phyloP scores from a whole-genome alignment of 225 moss, liverwort and hornwort genomes.

The Ulota crispa region DNA sequence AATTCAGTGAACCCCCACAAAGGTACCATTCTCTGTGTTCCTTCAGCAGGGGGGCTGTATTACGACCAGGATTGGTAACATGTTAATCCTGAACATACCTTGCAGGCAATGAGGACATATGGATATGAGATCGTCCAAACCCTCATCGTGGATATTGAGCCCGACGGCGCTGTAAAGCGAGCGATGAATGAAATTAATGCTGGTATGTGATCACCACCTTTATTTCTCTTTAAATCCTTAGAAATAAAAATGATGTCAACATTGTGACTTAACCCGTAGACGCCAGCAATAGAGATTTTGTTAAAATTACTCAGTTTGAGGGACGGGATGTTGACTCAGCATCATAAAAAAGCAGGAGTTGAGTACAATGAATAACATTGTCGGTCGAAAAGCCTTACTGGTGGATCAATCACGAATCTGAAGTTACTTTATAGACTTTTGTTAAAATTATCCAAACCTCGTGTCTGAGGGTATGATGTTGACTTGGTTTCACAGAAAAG shows the following conservation, averaged over 20 bases:
- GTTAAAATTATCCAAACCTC: no score
- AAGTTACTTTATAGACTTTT: no score
- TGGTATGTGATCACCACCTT: slow-evolving; percentile 31
- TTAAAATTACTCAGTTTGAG: no score
- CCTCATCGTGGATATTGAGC: slow-evolving; percentile 80
- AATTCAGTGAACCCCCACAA: background rate
- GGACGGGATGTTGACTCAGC: no score
- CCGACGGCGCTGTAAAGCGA: slow-evolving; percentile 78
- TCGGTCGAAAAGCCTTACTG: no score
- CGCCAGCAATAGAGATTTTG: no score
- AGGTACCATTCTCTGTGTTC: no score
- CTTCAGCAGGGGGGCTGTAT: background rate
- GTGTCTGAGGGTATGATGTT: no score
- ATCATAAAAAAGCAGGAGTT: no score
- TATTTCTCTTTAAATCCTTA: background rate
- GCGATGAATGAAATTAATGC: slow-evolving; percentile 97
- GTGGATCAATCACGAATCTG: no score
- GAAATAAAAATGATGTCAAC: background rate
- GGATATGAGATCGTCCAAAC: slow-evolving; percentile 91
- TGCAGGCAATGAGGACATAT: slow-evolving; percentile 82
- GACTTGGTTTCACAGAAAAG: no score
- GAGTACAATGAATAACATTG: no score
- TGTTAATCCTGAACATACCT: background rate
- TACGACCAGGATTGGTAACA: background rate
- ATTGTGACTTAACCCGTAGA: background rate